Evolutionary conservation across 2,329 filamentous ascomycete genomes (phyloP).

Genomic region (Fusarium compactum): DNA sequence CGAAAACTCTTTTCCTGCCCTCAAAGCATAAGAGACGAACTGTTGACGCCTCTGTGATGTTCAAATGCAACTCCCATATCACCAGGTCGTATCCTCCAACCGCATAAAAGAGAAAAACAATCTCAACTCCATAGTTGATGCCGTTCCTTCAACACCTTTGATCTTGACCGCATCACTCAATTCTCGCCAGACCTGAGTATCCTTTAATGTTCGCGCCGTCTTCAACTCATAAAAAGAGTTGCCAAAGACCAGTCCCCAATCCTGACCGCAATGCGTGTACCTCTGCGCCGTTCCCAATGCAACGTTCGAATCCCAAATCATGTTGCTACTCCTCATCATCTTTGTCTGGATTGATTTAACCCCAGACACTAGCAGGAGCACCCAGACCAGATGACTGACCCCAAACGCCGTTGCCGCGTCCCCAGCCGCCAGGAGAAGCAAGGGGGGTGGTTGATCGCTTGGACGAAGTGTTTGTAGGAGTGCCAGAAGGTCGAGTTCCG

Average conservation of each 20-base stretch:
- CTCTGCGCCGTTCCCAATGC: slow-evolving; percentile 48
- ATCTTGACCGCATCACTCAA: slow-evolving; percentile 36
- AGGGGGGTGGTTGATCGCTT: slow-evolving; percentile 92
- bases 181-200: slow-evolving; percentile 39
- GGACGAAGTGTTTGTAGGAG: slow-evolving; percentile 63
- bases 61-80: slow-evolving; percentile 47
- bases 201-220: slow-evolving; percentile 24
- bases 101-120: slow-evolving; percentile 40
- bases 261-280: slow-evolving; percentile 41
- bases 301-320: slow-evolving; percentile 37
- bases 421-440: slow-evolving; percentile 89
- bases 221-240: slow-evolving; percentile 20
- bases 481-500: slow-evolving; percentile 83
- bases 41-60: slow-evolving; percentile 44
- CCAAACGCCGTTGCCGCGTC: slow-evolving; percentile 85
- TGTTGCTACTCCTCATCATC: slow-evolving; percentile 13
- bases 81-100: slow-evolving; percentile 38
- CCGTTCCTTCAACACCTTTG: slow-evolving; percentile 40
- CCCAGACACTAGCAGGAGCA: slow-evolving; percentile 94
- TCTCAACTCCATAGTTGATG: slow-evolving; percentile 48
- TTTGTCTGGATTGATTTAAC: slow-evolving; percentile 62
- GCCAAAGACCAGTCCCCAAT: slow-evolving; percentile 20
- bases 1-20: slow-evolving; percentile 27
- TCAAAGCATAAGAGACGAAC: slow-evolving; percentile 43
- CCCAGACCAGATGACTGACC: slow-evolving; percentile 84